phyloP scores from a whole-genome alignment of 257 asterid genomes.

The Solanum etuberosum region DNA sequence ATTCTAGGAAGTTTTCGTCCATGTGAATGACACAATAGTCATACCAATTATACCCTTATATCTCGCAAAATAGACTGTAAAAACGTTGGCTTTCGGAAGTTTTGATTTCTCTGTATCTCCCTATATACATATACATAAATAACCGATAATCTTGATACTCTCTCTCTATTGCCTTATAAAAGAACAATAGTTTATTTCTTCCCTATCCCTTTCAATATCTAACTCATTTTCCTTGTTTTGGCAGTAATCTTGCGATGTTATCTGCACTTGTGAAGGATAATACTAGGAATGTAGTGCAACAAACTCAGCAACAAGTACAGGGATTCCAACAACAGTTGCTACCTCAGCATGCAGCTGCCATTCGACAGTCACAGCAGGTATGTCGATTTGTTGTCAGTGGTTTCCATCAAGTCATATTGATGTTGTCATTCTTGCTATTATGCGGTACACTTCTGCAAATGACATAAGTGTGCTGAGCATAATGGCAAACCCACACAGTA shows the following conservation, averaged over 20 bases:
- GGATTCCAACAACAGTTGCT: conserved; percentile 64
- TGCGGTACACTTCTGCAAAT: neutral
- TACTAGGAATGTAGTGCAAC: conserved; percentile 47
- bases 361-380: conserved; percentile 67
- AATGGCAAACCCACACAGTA: too few relatives aligned
- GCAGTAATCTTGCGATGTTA: conserved; percentile 63
- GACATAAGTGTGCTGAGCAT: too few relatives aligned
- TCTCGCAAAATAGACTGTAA: neutral
- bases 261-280: conserved; percentile 77
- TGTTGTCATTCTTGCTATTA: neutral
- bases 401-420: neutral
- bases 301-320: conserved; percentile 51
- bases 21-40: neutral
- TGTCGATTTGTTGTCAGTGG: neutral
- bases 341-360: conserved; percentile 47
- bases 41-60: neutral
- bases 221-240: conserved; percentile 10
- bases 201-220: conserved; percentile 1
- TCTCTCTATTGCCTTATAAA: neutral
- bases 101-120: neutral
- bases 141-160: neutral
- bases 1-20: neutral
- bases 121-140: neutral
- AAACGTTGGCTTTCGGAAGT: neutral
- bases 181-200: neutral